A percentile compares a stretch with the other conserved stretches of the same genome.
Evolutionary conservation across 2,329 filamentous ascomycete species (phyloP).

Genomic region (Fusarium coffeatum): DNA sequence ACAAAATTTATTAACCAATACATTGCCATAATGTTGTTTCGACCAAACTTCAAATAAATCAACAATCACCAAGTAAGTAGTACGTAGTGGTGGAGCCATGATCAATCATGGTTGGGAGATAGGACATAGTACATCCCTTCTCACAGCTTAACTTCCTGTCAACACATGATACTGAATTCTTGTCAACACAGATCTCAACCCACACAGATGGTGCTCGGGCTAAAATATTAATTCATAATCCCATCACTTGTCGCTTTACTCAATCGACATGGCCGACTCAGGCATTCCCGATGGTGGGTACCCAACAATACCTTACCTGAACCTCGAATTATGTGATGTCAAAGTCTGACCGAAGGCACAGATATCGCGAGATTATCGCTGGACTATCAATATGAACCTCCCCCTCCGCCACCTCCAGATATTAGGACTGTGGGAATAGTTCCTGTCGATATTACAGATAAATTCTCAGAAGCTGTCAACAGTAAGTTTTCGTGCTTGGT

Average conservation of each 20-base stretch:
- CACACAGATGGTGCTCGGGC: background rate
- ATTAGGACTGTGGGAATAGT: constrained; percentile 63
- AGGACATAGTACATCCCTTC: constrained; percentile 20
- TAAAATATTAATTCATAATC: constrained; percentile 28
- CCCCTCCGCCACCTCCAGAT: constrained; percentile 53
- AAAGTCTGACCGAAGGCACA: constrained; percentile 48
- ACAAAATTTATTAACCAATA: background rate
- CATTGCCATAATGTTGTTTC: background rate
- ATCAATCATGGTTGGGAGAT: constrained; percentile 18
- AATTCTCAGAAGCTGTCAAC: constrained; percentile 64
- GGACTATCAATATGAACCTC: constrained; percentile 48
- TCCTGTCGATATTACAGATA: constrained; percentile 68
- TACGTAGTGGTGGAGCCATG: constrained; percentile 32
- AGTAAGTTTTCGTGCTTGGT: constrained; percentile 54
- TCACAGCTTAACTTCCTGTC: constrained; percentile 15
- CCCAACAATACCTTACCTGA: constrained; percentile 19
- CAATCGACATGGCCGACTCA: constrained; percentile 51
- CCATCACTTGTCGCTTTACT: constrained; percentile 13
- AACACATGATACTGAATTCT: constrained; percentile 27
- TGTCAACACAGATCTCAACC: background rate
- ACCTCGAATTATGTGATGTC: constrained; percentile 16
- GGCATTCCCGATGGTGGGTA: constrained; percentile 53
- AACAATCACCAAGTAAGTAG: constrained; percentile 9
- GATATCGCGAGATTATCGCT: constrained; percentile 58
- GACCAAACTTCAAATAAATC: background rate